These are phyloP conservation scores for Serendipita sp. DNA, from an alignment of 768 basidiomycete species.

Conservation along the genomic window DNA sequence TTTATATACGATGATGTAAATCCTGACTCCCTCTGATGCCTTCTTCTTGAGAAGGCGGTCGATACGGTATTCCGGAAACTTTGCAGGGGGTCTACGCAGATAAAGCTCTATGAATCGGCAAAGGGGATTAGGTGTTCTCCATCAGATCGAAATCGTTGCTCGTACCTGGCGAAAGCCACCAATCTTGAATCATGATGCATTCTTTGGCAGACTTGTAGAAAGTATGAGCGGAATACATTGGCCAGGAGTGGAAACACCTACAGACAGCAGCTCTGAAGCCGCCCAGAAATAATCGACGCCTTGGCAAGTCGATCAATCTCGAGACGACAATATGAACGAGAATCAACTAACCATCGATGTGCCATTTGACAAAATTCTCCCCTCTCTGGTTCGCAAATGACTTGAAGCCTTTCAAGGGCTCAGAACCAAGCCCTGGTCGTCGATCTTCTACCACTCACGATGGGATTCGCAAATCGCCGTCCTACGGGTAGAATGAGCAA, in stretches of 20 bases:
- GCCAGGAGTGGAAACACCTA: not conserved
- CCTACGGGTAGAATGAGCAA: not conserved
- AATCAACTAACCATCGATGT: not conserved
- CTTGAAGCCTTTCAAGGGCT: not conserved
- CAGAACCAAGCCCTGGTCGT: not conserved
- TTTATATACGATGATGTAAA: slow-evolving; percentile 90
- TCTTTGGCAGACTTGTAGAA: not conserved
- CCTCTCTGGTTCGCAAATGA: not conserved
- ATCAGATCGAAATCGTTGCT: not conserved
- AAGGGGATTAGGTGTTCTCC: not conserved
- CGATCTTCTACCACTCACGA: not conserved
- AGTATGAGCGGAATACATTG: not conserved
- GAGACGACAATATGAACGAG: not conserved
- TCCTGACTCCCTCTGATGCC: slow-evolving; percentile 79
- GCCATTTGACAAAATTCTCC: slow-evolving; percentile 3
- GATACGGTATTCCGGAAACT: slow-evolving; percentile 75
- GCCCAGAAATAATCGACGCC: slow-evolving; percentile 75
- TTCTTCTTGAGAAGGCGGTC: slow-evolving; percentile 74
- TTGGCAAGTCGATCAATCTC: not conserved
- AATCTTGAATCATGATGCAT: slow-evolving; percentile 5
- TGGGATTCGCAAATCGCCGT: not conserved
- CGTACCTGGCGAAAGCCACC: slow-evolving; percentile 56
- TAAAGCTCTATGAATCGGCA: slow-evolving; percentile 45
- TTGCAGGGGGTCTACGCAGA: slow-evolving; percentile 79
- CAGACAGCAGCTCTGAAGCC: slow-evolving; percentile 50